Conservation (phyloP, 2,329 filamentous ascomycete genomes). For the Trichoderma atrobrunneum region DNA sequence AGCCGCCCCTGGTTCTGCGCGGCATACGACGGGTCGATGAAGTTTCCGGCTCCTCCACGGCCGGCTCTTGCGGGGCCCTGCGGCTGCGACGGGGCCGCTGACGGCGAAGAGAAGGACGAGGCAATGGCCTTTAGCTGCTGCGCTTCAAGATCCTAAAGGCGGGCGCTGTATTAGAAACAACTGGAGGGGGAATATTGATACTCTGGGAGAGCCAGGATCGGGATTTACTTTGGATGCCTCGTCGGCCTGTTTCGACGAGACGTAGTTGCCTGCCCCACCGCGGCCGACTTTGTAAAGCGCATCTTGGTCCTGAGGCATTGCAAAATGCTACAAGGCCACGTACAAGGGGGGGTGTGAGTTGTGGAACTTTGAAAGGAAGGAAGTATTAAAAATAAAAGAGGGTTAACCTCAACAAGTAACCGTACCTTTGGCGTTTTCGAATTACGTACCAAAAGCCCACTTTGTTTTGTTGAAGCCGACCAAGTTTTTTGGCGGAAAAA, state of each 20-base stretch:
- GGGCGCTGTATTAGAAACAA: background rate
- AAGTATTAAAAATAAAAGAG: background rate
- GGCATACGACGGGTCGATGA: conserved; percentile 39
- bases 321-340: background rate
- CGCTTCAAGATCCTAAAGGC: conserved; percentile 39
- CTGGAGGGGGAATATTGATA: no score
- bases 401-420: background rate
- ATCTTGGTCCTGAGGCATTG: conserved; percentile 34
- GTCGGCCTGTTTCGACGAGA: conserved; percentile 50
- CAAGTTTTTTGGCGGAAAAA: background rate
- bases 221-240: conserved; percentile 35
- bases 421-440: background rate
- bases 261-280: conserved; percentile 64
- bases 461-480: background rate
- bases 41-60: conserved; percentile 63
- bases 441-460: background rate
- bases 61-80: conserved; percentile 45
- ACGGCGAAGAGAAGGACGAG: conserved; percentile 28
- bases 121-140: conserved; percentile 30
- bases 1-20: conserved; percentile 35
- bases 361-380: background rate
- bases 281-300: conserved; percentile 54
- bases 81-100: conserved; percentile 25
- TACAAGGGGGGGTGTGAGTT: background rate
- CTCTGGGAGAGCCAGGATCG: no score